Evolutionary conservation across 345 rosid species (phyloP).

Genomic region (Pistacia integerrima): DNA sequence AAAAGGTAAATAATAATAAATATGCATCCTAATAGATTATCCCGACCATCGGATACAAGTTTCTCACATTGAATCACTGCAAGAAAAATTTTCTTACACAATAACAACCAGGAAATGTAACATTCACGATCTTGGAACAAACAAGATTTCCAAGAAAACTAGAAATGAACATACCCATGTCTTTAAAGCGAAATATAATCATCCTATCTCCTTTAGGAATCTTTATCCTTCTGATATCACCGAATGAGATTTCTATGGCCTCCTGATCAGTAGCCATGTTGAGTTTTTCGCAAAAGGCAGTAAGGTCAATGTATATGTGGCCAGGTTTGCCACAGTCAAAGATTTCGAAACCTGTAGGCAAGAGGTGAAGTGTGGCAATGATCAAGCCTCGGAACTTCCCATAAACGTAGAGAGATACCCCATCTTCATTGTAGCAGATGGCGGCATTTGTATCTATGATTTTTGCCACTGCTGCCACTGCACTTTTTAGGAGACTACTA

Average conservation of each 20-base stretch:
- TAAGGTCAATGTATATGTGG: neutral
- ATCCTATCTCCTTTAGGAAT: neutral
- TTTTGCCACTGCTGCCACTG: neutral
- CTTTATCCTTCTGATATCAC: neutral
- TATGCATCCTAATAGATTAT: neutral
- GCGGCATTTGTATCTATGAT: neutral
- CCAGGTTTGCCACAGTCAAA: neutral
- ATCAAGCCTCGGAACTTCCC: neutral
- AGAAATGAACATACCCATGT: neutral
- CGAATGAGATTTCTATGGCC: neutral
- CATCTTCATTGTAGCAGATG: neutral
- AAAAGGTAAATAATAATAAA: neutral
- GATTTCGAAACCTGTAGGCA: neutral
- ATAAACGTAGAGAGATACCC: neutral
- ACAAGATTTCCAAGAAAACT: slow-evolving; percentile 1
- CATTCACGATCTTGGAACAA: slow-evolving; percentile 1
- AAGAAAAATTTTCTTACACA: neutral
- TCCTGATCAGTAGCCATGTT: neutral
- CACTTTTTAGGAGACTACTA: neutral
- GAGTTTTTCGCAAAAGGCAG: neutral
- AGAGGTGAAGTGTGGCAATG: neutral
- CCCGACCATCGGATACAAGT: neutral
- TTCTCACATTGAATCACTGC: neutral
- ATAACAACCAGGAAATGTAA: neutral
- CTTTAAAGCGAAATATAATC: neutral